Base-by-base conservation (phyloP, 2,329 filamentous ascomycete species). In the Paraphoma chrysanthemicola region DNA sequence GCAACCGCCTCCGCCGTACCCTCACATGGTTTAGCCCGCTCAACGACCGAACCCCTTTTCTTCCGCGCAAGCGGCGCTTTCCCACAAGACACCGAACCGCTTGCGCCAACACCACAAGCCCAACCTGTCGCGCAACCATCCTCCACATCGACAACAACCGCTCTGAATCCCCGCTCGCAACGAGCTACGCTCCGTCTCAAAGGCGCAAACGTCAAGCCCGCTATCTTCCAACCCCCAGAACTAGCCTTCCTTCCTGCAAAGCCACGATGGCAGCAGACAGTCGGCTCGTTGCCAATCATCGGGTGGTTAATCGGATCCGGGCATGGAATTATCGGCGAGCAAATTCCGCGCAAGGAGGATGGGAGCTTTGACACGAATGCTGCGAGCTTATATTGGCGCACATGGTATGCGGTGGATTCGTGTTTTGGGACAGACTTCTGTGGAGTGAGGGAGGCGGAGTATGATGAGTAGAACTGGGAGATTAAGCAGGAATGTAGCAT, bases 361-460 rank as follows among this genome's bases (percentile, higher is more conserved):
- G 91, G 91, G 54, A 87, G 87, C 42, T 93, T 97, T 66, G 93
- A 97, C 75, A 90, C 88, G 81, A 85, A 86, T 42, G 81, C 79
- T 44, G 86, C 86, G 6, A 85, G 83, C 60, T 66, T 82, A 52
- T 89, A 88, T 63, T 89, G 86, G 86, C 76, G 80, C 23, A 78
- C 86, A 55, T 88, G 85, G 81, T 83, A 82, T 57, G 81, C 78
- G 73, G 67, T 88, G 14, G 86, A 89, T 66, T 72, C 68, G 17
- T 71, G 82, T 44, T 68, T 87, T n/a, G 84, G 85, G 1, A 86
- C 84, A 1, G 86, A 88, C 64, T 81, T 88, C 56, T 88, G 86
- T 72, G 86, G 85, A 6, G 69, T 88, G 58, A 84, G 79, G 64
- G 82, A 82, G 44, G 83, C 84, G 4, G 80, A 82, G 58, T 74